A percentile compares a stretch with the other conserved stretches of the same genome.
phyloP scores from a whole-genome alignment of 1,284 basidiomycete genomes.

The Stygiomarasmius scandens region DNA sequence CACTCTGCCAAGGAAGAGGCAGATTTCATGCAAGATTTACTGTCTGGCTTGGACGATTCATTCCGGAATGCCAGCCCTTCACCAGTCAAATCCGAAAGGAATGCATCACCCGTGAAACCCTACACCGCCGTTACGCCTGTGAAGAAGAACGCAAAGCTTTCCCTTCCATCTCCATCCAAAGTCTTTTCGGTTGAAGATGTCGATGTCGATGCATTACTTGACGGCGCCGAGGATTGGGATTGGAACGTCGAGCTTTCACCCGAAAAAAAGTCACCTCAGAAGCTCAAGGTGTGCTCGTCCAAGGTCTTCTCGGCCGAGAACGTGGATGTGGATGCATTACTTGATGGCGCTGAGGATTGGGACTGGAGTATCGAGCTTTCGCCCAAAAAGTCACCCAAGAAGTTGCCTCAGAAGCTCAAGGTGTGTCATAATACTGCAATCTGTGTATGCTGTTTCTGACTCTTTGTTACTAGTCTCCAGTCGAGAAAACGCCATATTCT shows the following conservation, averaged over 20 bases:
- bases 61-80: constrained; percentile 41
- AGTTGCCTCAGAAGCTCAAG: no score
- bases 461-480: constrained; percentile 13
- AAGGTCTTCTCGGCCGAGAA: constrained; percentile 30
- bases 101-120: not conserved
- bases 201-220: constrained; percentile 45
- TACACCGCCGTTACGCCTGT: constrained; percentile 24
- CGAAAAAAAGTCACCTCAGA: constrained; percentile 21
- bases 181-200: constrained; percentile 30
- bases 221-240: constrained; percentile 57
- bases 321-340: constrained; percentile 41
- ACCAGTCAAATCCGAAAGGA: constrained; percentile 20
- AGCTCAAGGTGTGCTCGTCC: constrained; percentile 10
- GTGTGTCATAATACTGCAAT: not conserved
- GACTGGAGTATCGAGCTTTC: constrained; percentile 50
- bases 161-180: constrained; percentile 18
- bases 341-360: constrained; percentile 64
- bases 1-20: constrained; percentile 37
- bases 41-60: constrained; percentile 48
- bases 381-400: constrained; percentile 23
- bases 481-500: constrained; percentile 19
- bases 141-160: constrained; percentile 12
- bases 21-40: constrained; percentile 48
- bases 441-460: not conserved
- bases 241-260: constrained; percentile 42